Evolutionary conservation across 2,329 filamentous ascomycete genomes (phyloP), one percentile per base, ranked within the genome.

Genomic region (Elsinoe necatrix): DNA sequence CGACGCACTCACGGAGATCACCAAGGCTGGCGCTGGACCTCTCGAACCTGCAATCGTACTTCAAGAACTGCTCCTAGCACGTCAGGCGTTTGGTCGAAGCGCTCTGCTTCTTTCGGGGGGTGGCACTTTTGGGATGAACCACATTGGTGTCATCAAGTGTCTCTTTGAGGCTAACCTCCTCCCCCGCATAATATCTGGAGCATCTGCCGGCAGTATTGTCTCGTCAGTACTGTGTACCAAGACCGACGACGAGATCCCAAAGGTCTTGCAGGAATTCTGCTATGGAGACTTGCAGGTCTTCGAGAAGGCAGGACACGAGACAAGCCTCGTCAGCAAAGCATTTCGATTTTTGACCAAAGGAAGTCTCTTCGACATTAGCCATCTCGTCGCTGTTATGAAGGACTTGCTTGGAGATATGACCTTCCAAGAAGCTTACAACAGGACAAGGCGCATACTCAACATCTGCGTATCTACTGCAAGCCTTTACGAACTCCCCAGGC

Each of bases 381-480:
- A 95, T 68, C 74, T 96, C 50, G 85, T 82, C 1, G 79, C 85
- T 47, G 89, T 95, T 4, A 93, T 97, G 88, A 81, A 82, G 56
- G 77, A 78, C 29, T 75, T 93, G 65, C 78, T 95, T 6, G 90
- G 90, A 35, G 88, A 96, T 64, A 85, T 95, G 64, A 97, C 92
- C 0, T 97, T 97, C 63, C 88, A 92, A 66, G 92, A 97, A 71
- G 89, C 90, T 0, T 96, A 96, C 73, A 95, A 95, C 67, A 85
- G 90, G n/a, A 95, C 91, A 0, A 82, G 89, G 25, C 82, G 90
- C 58, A 91, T 96, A 60, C 81, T 95, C 66, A 97, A 96, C 68
- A 95, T 97, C 35, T 91, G 88, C 58, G 91, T 97, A 5, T 95
- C 91, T 0, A 89, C 87, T 1, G 87, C 89, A 1, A 89, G 87